Evolutionary conservation across 1,139 yeast genomes (phyloP).

Genomic region (Geotrichum histeridarum): DNA sequence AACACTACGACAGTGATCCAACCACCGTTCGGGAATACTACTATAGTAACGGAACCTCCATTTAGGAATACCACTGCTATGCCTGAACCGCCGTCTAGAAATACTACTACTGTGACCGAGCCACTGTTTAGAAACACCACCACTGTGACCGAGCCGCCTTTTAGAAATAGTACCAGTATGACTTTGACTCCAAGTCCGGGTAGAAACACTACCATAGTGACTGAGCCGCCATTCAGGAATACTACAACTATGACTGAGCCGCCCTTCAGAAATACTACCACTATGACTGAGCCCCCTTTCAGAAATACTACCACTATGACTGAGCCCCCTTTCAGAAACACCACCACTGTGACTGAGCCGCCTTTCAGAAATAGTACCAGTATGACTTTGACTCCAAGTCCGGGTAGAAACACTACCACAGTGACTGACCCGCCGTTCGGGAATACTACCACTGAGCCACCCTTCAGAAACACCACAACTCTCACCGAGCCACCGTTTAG

Average conservation of each 20-base stretch:
- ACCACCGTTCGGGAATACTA: not conserved
- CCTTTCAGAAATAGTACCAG: not conserved
- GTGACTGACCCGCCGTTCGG: not conserved
- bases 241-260: not conserved
- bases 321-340: not conserved
- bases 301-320: not conserved
- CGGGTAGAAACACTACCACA: not conserved
- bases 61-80: not conserved
- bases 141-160: not conserved
- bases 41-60: not conserved
- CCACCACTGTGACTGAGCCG: not conserved
- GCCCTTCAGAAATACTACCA: not conserved
- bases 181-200: not conserved
- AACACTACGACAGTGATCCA: not conserved
- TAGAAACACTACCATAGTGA: not conserved
- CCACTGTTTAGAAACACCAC: not conserved
- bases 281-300: not conserved
- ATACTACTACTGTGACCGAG: not conserved
- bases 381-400: not conserved
- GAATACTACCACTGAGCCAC: not conserved
- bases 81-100: constrained; percentile 1
- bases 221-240: not conserved
- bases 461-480: not conserved
- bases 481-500: not conserved
- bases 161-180: too few species aligned